Evolutionary conservation across 306 rosid genomes (phyloP), one percentile per base, ranked within the genome.

Genomic region (Vicia faba): DNA sequence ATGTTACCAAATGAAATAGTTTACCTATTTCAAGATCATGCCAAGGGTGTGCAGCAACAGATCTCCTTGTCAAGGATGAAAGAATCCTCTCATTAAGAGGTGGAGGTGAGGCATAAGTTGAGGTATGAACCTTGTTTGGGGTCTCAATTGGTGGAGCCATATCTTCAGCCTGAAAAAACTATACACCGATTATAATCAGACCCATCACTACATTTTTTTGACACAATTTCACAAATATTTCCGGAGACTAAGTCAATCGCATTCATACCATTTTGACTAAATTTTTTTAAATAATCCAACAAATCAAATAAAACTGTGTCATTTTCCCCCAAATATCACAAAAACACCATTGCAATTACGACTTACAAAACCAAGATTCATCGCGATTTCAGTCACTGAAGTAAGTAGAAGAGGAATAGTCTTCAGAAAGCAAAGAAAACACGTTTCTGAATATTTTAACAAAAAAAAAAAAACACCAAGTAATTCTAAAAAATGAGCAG

Each of bases 41-140:
- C 98, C 98, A 93, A 11, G 98, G 98, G 78, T 93, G 98, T 11
- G 98, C 98, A 77, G 98, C 98, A 36, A 80, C 90, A 40, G 96
- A 88, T 66, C 97, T 87, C 81, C 98, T 83, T 29, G 96, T 83
- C 96, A 93, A 69, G 60, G 98, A 93, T 13, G 98, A 93, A 64
- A 93, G 91, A 43, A 93, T 93, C 80, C 98, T 93, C 85, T 93
- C 98, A 55, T 93, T 93, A 0, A 93, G 90, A 60, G 97, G 98
- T 2, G 98, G 86, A 19, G 78, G 79, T 5, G 82, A 23, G 56
- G 84, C 25, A 18, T 73, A 64, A 8, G 74, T 73, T n/a, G 69
- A 33, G 62, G 5, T 38, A 2, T 44, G 28, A 68, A 66, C 62
- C 68, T 84, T 86, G 87, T 16, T 79, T 7, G 82, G 78, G 40